A percentile compares a stretch with the other conserved stretches of the same genome.
Conservation (phyloP, 2,329 filamentous ascomycete genomes). For the Penicillium sp. region DNA sequence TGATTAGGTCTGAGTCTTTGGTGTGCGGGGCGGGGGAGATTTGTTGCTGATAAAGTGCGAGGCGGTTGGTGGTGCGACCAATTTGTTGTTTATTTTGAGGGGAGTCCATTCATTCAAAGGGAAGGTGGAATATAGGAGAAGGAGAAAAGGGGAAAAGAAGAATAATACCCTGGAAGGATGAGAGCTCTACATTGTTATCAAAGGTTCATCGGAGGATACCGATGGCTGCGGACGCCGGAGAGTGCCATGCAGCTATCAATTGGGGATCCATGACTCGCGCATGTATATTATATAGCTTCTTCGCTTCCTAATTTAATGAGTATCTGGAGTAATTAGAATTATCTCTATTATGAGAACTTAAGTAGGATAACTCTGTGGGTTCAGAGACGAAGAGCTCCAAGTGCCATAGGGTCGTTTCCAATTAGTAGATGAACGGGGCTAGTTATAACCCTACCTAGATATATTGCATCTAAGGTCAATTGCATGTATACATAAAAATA, state of each 20-base stretch:
- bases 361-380: neutral
- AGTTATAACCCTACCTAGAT: neutral
- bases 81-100: slow-evolving; percentile 17
- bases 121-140: slow-evolving; percentile 3
- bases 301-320: neutral
- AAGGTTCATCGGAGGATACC: slow-evolving; percentile 37
- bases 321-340: neutral
- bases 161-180: neutral
- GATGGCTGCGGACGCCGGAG: slow-evolving; percentile 25
- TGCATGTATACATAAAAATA: neutral
- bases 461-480: neutral
- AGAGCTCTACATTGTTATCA: slow-evolving; percentile 16
- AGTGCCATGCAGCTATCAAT: slow-evolving; percentile 23
- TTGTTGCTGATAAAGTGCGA: slow-evolving; percentile 36
- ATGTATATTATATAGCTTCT: neutral
- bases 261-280: slow-evolving; percentile 1
- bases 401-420: neutral
- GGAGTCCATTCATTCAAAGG: slow-evolving; percentile 26
- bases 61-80: slow-evolving; percentile 31
- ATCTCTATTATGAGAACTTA: neutral
- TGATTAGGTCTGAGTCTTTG: slow-evolving; percentile 14
- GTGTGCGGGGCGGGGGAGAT: slow-evolving; percentile 18
- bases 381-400: neutral
- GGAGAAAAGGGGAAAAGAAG: slow-evolving; percentile 1
- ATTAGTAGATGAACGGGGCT: neutral